These are phyloP conservation scores for Acacia confusa DNA, from an alignment of 306 rosid species.

Conservation along the genomic window DNA sequence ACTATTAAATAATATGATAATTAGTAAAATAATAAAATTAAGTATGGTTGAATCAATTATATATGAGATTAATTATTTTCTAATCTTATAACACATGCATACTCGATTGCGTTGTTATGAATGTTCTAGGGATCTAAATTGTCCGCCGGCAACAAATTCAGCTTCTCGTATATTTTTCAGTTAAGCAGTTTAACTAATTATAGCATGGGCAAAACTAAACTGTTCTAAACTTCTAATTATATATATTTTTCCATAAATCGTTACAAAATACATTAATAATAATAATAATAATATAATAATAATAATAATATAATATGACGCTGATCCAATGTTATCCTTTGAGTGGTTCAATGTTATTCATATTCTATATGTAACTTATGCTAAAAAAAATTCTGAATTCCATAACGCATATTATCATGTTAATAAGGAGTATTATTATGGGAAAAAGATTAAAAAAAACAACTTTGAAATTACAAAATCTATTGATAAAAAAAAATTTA, in stretches of 20 bases:
- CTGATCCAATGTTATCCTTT: not conserved
- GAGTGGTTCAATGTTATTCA: not conserved
- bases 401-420: too few species aligned
- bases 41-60: not conserved
- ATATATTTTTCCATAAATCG: not conserved
- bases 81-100: not conserved
- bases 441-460: too few species aligned
- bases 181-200: not conserved
- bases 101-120: constrained; percentile 9
- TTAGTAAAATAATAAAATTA: not conserved
- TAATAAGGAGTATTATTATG: too few species aligned
- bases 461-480: too few species aligned
- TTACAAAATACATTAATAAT: constrained; percentile 22
- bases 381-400: too few species aligned
- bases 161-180: not conserved
- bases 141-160: constrained; percentile 32
- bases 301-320: not conserved
- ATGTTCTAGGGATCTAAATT: constrained; percentile 33
- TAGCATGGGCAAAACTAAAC: not conserved
- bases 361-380: too few species aligned
- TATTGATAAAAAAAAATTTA: too few species aligned
- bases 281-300: too few species aligned
- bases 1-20: not conserved
- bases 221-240: not conserved
- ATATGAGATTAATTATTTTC: not conserved